Conservation (phyloP, 75 land plant genomes). For the Selaginella tamariscina region DNA sequence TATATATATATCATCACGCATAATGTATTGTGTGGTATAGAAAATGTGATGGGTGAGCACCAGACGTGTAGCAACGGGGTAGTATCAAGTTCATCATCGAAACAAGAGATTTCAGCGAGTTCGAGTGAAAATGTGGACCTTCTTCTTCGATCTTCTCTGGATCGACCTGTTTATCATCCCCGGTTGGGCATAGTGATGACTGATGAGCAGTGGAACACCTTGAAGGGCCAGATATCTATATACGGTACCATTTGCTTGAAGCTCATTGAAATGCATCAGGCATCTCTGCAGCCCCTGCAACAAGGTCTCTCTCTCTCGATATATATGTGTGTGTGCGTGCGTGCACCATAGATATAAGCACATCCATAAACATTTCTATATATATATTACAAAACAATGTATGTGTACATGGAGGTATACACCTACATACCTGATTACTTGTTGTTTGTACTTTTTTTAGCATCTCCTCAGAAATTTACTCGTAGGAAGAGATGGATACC, state of each 20-base stretch:
- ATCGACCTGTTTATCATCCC: not conserved
- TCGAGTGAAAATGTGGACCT: not conserved
- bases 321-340: too few species aligned
- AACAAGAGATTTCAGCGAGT: too few species aligned
- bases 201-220: not conserved
- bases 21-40: too few species aligned
- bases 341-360: not conserved
- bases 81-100: too few species aligned
- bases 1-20: too few species aligned
- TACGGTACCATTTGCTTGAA: conserved; percentile 2
- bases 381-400: not conserved
- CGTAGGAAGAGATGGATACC: not conserved
- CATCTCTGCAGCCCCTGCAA: not conserved
- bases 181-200: not conserved
- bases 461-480: not conserved
- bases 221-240: not conserved
- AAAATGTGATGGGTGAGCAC: too few species aligned
- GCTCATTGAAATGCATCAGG: conserved; percentile 3
- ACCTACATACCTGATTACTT: not conserved
- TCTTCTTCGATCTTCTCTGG: not conserved
- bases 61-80: too few species aligned
- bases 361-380: not conserved
- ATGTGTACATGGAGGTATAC: not conserved
- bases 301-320: too few species aligned
- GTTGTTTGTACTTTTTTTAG: too few species aligned